These are phyloP conservation scores for Alternaria panax DNA, from an alignment of 2,329 filamentous ascomycete species.

Conservation along the genomic window DNA sequence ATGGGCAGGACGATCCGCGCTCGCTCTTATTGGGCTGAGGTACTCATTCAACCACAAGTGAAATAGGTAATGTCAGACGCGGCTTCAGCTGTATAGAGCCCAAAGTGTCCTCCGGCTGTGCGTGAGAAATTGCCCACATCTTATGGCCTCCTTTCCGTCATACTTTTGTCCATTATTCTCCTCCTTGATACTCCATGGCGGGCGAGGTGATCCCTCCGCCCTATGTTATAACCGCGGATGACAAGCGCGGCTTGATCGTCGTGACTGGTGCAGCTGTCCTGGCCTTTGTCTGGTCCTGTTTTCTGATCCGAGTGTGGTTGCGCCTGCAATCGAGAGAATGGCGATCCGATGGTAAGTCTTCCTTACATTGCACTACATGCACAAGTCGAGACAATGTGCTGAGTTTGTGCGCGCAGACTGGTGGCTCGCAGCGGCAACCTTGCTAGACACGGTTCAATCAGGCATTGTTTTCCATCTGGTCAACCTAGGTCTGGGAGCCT, in stretches of 20 bases:
- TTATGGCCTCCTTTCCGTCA: conserved; percentile 2
- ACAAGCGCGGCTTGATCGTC: conserved; percentile 46
- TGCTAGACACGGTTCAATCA: conserved; percentile 38
- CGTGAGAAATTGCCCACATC: neutral
- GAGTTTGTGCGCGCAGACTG: conserved; percentile 13
- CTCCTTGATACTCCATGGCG: conserved; percentile 25
- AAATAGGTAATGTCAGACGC: conserved; percentile 2
- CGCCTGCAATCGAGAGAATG: conserved; percentile 39
- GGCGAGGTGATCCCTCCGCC: conserved; percentile 34
- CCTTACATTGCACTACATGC: conserved; percentile 20
- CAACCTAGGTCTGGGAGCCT: conserved; percentile 34
- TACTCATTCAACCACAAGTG: neutral
- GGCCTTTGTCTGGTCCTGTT: conserved; percentile 42
- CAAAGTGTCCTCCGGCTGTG: neutral
- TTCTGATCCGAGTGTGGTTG: conserved; percentile 41
- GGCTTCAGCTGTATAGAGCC: conserved; percentile 2
- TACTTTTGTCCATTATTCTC: conserved; percentile 6
- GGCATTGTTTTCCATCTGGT: conserved; percentile 36
- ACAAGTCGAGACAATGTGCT: conserved; percentile 22
- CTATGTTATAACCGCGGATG: conserved; percentile 38
- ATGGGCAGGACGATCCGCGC: conserved; percentile 2
- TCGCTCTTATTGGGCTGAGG: neutral
- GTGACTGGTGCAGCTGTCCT: conserved; percentile 38
- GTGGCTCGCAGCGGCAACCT: conserved; percentile 21
- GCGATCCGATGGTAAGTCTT: conserved; percentile 42